phyloP scores from a whole-genome alignment of 2,329 filamentous ascomycete species.

The Tolypocladium tropicale region DNA sequence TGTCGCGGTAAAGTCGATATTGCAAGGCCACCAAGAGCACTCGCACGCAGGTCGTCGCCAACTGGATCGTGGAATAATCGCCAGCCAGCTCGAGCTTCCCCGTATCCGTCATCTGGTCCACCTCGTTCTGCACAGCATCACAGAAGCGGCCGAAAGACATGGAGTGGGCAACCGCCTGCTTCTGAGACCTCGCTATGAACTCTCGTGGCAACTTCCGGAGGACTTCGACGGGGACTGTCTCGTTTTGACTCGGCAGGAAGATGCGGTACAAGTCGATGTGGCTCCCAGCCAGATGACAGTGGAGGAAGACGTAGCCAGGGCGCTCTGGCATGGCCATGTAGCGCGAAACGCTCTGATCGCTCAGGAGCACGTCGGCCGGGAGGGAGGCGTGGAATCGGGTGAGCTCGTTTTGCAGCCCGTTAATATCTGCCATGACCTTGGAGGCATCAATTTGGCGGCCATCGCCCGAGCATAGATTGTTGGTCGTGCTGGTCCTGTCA shows the following conservation, averaged over 20 bases:
- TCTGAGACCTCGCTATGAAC: conserved; percentile 25
- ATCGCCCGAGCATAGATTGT: conserved; percentile 13
- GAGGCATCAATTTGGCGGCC: conserved; percentile 21
- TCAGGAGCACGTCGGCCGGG: conserved; percentile 21
- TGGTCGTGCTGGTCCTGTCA: conserved; percentile 11
- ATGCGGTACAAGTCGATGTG: conserved; percentile 30
- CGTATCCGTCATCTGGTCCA: conserved; percentile 13
- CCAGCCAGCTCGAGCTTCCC: conserved; percentile 16
- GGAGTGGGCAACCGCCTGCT: conserved; percentile 28
- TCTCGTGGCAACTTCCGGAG: conserved; percentile 22
- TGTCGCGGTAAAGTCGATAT: conserved; percentile 22
- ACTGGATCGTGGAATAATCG: conserved; percentile 20
- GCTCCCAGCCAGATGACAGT: conserved; percentile 22
- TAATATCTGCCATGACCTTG: conserved; percentile 25
- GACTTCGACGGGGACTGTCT: conserved; percentile 20
- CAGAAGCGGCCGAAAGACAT: conserved; percentile 25
- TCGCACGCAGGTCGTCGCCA: conserved; percentile 18
- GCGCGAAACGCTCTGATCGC: conserved; percentile 20
- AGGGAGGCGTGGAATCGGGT: conserved; percentile 24
- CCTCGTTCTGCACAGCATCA: conserved; percentile 19
- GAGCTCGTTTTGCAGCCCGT: conserved; percentile 25
- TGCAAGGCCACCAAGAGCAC: conserved; percentile 25
- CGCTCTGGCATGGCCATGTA: conserved; percentile 20
- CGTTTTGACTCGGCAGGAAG: conserved; percentile 23
- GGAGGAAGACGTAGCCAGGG: conserved; percentile 25